phyloP scores from a whole-genome alignment of 208 protist species.

The Plasmodiophora brassicae region DNA sequence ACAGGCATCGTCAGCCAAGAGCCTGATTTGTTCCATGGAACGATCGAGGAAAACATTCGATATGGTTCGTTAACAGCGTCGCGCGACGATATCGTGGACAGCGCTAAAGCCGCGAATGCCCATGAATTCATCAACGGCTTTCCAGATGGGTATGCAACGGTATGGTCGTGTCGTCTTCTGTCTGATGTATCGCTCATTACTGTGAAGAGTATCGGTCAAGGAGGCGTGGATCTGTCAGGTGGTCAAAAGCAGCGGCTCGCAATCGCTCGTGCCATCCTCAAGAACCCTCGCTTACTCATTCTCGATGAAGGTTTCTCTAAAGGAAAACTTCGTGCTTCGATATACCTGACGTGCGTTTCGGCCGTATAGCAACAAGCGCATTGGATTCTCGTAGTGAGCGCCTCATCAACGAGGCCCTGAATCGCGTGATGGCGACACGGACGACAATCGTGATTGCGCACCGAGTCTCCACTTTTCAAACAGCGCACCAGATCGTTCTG shows the following conservation, averaged over 20 bases:
- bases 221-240: constrained; percentile 40
- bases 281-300: constrained; percentile 50
- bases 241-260: constrained; percentile 54
- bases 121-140: constrained; percentile 72
- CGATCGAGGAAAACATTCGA: constrained; percentile 86
- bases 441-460: constrained; percentile 85
- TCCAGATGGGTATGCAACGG: constrained; percentile 72
- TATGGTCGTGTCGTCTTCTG: not conserved
- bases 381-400: constrained; percentile 77
- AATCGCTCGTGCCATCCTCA: constrained; percentile 50
- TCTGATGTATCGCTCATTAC: not conserved
- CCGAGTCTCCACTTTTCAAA: constrained; percentile 71
- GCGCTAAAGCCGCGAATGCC: constrained; percentile 77
- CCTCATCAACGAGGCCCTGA: constrained; percentile 71
- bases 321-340: not conserved
- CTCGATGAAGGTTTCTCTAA: constrained; percentile 59
- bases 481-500: constrained; percentile 58
- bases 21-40: constrained; percentile 87
- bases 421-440: constrained; percentile 66
- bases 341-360: not conserved
- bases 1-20: constrained; percentile 86
- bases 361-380: constrained; percentile 64
- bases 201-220: constrained; percentile 40
- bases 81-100: constrained; percentile 71
- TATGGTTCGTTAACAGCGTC: constrained; percentile 79